A percentile compares a stretch with the other conserved stretches of the same genome.
Evolutionary conservation across 1,139 yeast genomes (phyloP).

Genomic region (Yamadazyma atlantica): DNA sequence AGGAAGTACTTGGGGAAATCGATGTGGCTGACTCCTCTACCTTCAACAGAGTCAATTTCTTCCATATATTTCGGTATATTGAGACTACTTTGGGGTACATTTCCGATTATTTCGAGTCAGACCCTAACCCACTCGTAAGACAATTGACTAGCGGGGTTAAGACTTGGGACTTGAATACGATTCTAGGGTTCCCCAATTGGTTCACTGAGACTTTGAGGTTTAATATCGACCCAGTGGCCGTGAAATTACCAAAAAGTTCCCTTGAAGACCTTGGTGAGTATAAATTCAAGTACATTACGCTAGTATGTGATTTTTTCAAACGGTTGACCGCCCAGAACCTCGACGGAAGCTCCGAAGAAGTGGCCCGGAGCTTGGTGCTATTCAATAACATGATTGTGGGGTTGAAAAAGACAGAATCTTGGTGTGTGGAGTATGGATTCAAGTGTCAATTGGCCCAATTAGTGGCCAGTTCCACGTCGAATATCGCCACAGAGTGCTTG

Average conservation of each 20-base stretch:
- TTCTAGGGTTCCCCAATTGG: constrained; percentile 34
- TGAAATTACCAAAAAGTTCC: constrained; percentile 9
- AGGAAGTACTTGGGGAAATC: constrained; percentile 13
- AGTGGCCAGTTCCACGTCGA: constrained; percentile 2
- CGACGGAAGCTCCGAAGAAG: constrained; percentile 2
- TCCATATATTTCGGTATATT: constrained; percentile 28
- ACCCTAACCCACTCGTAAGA: constrained; percentile 18
- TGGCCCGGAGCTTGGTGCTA: constrained; percentile 6
- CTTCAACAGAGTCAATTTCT: constrained; percentile 23
- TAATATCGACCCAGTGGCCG: constrained; percentile 10
- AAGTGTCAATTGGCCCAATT: constrained; percentile 9
- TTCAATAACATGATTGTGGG: constrained; percentile 11
- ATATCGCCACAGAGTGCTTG: background rate
- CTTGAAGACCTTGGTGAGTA: constrained; percentile 11
- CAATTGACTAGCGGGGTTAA: constrained; percentile 19
- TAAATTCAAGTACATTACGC: constrained; percentile 9
- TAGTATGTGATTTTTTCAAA: constrained; percentile 8
- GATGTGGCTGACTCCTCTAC: constrained; percentile 1
- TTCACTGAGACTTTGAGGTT: constrained; percentile 20
- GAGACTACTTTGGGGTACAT: constrained; percentile 37
- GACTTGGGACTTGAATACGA: constrained; percentile 29
- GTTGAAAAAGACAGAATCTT: constrained; percentile 9
- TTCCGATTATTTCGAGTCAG: constrained; percentile 22
- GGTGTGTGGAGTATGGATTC: constrained; percentile 14
- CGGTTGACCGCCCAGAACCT: constrained; percentile 2